phyloP scores from a whole-genome alignment of 805 yeast species.

The Myxozyma neglecta region DNA sequence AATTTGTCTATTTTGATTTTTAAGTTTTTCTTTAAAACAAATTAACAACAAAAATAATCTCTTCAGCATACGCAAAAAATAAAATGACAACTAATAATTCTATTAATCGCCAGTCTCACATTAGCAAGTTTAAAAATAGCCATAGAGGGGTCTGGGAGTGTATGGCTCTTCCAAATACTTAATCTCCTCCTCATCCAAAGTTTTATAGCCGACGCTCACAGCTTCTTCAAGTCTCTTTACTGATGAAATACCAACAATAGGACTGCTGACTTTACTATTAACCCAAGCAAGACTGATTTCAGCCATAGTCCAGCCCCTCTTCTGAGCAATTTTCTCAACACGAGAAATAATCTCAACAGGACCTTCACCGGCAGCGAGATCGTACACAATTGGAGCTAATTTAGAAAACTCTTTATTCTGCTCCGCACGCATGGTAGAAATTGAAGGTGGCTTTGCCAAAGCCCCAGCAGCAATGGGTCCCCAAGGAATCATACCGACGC shows the following conservation, averaged over 20 bases:
- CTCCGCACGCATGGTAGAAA: neutral
- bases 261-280: conserved; percentile 50
- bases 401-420: neutral
- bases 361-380: neutral
- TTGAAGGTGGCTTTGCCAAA: conserved; percentile 33
- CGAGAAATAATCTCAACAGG: conserved; percentile 44
- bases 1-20: too few species aligned
- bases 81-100: too few species aligned
- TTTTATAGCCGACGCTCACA: conserved; percentile 44
- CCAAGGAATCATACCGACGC: conserved; percentile 61
- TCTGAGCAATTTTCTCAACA: conserved; percentile 52
- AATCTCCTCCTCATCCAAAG: conserved; percentile 46
- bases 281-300: conserved; percentile 55
- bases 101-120: too few species aligned
- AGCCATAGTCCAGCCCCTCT: conserved; percentile 53
- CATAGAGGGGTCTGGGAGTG: neutral
- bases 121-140: neutral
- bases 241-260: conserved; percentile 58
- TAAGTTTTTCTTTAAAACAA: too few species aligned
- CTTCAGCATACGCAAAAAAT: too few species aligned
- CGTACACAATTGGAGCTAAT: neutral
- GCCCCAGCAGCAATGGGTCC: conserved; percentile 58
- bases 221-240: conserved; percentile 55
- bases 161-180: conserved; percentile 40
- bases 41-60: too few species aligned